Percentiles rank a stretch among this genome's conserved stretches.
phyloP scores from a whole-genome alignment of 163 green algal genomes.

The Chlorella variabilis region DNA sequence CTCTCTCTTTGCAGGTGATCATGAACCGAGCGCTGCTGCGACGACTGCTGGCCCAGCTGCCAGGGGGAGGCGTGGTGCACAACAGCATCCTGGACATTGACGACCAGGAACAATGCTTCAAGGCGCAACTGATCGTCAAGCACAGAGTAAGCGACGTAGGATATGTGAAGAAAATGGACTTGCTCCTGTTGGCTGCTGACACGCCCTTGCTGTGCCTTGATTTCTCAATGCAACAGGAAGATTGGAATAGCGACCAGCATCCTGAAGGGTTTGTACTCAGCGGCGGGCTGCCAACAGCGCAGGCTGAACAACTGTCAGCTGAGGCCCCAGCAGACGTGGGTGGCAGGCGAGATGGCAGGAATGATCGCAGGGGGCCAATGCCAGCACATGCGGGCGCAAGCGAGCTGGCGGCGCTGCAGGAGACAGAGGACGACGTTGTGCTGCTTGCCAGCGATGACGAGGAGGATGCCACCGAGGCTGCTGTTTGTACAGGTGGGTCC shows the following conservation, averaged over 20 bases:
- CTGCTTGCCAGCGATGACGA: constrained; percentile 23
- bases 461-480: constrained; percentile 4
- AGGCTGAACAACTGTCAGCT: background rate
- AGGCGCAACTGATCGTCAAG: constrained; percentile 63
- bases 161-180: background rate
- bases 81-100: constrained; percentile 68
- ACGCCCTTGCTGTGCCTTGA: background rate
- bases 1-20: constrained; percentile 50
- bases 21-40: constrained; percentile 62
- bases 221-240: constrained; percentile 48
- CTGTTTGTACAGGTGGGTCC: too few species aligned
- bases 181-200: background rate
- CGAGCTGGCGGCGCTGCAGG: constrained; percentile 11
- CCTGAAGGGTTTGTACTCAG: constrained; percentile 71
- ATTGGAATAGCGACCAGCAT: constrained; percentile 69
- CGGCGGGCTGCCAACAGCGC: constrained; percentile 29
- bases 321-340: background rate
- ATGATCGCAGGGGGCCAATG: too few species aligned
- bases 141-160: constrained; percentile 59
- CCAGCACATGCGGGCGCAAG: background rate
- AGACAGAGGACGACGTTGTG: constrained; percentile 26
- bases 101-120: constrained; percentile 77
- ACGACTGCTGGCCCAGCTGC: constrained; percentile 64
- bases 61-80: constrained; percentile 70
- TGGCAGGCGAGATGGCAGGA: background rate